Conservation (phyloP, 75 land plant species). For the Chamaecyparis obtusa region DNA sequence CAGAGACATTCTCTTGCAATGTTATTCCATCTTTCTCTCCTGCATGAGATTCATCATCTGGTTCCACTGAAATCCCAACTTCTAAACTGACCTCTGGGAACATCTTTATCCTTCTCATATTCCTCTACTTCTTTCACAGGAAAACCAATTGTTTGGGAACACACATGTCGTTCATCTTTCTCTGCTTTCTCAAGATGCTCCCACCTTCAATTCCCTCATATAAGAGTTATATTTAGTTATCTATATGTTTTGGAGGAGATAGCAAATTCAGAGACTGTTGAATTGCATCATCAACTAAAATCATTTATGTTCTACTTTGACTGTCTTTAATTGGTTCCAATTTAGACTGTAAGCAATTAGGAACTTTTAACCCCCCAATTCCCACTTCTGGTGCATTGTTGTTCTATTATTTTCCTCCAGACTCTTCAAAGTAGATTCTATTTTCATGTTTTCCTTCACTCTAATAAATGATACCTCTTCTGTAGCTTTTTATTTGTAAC, state of each 20-base stretch:
- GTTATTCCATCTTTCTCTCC: neutral
- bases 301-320: neutral
- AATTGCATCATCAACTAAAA: too few relatives aligned
- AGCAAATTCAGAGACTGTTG: neutral
- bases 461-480: too few relatives aligned
- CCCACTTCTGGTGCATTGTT: neutral
- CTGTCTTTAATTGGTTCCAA: neutral
- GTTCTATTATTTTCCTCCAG: neutral
- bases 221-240: neutral
- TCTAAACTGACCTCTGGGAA: conserved; percentile 9
- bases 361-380: neutral
- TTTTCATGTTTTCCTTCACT: too few relatives aligned
- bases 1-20: neutral
- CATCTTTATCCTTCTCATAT: neutral
- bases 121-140: neutral
- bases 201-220: too few relatives aligned
- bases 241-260: neutral
- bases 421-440: too few relatives aligned
- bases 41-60: neutral
- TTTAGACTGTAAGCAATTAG: neutral
- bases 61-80: conserved; percentile 8
- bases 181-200: neutral
- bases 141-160: neutral
- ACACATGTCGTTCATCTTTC: neutral
- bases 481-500: too few relatives aligned